These are phyloP conservation scores for Alternaria panax DNA, from an alignment of 2,329 filamentous ascomycete species.

Conservation along the genomic window DNA sequence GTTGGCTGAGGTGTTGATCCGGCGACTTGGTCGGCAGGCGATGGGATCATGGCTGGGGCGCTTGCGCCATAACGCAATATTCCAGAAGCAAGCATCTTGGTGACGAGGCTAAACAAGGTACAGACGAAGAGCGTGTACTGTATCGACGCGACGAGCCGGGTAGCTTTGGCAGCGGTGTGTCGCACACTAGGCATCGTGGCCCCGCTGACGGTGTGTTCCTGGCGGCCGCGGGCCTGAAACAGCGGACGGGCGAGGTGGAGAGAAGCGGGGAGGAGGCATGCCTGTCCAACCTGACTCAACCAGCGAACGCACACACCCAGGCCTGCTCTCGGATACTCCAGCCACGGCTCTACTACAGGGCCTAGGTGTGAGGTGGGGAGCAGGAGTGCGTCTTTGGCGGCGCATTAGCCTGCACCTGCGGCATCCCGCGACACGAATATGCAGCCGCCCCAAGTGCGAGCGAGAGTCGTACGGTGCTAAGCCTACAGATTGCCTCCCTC, in stretches of 20 bases:
- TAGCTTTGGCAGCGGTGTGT: slow-evolving; percentile 30
- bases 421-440: slow-evolving; percentile 31
- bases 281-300: slow-evolving; percentile 13
- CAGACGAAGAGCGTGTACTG: neutral
- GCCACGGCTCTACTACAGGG: slow-evolving; percentile 22
- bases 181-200: slow-evolving; percentile 23
- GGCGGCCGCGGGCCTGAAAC: slow-evolving; percentile 34
- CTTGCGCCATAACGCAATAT: slow-evolving; percentile 7
- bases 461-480: slow-evolving; percentile 20
- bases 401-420: slow-evolving; percentile 27
- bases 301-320: slow-evolving; percentile 22
- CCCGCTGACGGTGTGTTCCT: slow-evolving; percentile 24
- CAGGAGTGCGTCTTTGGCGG: slow-evolving; percentile 17
- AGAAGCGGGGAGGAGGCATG: slow-evolving; percentile 23
- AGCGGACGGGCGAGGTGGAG: slow-evolving; percentile 28
- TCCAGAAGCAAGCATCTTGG: slow-evolving; percentile 19
- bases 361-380: slow-evolving; percentile 20
- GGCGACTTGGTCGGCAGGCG: slow-evolving; percentile 13
- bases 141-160: slow-evolving; percentile 17
- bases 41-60: neutral
- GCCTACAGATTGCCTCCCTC: slow-evolving; percentile 11
- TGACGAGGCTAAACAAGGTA: neutral
- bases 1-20: slow-evolving; percentile 16
- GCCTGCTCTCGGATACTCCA: slow-evolving; percentile 23
- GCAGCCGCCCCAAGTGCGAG: slow-evolving; percentile 23